Evolutionary conservation across 225 moss, liverwort and hornwort species (phyloP).

Genomic region (Marchantia paleacea): DNA sequence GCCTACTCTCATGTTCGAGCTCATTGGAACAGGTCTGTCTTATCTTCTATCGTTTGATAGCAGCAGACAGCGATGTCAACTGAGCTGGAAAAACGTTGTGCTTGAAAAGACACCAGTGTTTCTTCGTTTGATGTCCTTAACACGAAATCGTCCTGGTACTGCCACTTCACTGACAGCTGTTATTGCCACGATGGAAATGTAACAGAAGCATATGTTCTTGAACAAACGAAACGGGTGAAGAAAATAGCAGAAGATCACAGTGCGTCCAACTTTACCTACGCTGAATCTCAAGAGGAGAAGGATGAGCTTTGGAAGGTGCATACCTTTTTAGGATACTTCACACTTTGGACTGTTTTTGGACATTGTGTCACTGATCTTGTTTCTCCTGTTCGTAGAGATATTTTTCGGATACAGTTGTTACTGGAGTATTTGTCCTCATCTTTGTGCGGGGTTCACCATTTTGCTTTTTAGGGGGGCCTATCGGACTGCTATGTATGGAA

Average conservation of each 20-base stretch:
- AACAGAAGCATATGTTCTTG: constrained; percentile 78
- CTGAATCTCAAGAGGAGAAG: constrained; percentile 64
- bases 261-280: constrained; percentile 80
- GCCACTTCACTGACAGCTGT: neutral
- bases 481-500: no score
- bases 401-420: neutral
- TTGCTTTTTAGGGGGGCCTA: neutral
- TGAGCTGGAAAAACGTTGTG: neutral
- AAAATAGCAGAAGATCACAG: constrained; percentile 73
- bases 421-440: neutral
- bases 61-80: neutral
- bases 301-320: constrained; percentile 96
- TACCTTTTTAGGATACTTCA: neutral
- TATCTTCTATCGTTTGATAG: neutral
- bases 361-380: neutral
- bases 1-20: constrained; percentile 87
- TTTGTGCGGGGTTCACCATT: neutral
- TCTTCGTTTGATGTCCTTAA: neutral
- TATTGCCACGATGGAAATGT: neutral
- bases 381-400: neutral
- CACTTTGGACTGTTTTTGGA: neutral
- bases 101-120: neutral
- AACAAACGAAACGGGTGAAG: constrained; percentile 75
- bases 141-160: no score
- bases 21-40: constrained; percentile 85